These are phyloP conservation scores for Penicillium sp. DNA, from an alignment of 2,329 filamentous ascomycete genomes.

Conservation along the genomic window DNA sequence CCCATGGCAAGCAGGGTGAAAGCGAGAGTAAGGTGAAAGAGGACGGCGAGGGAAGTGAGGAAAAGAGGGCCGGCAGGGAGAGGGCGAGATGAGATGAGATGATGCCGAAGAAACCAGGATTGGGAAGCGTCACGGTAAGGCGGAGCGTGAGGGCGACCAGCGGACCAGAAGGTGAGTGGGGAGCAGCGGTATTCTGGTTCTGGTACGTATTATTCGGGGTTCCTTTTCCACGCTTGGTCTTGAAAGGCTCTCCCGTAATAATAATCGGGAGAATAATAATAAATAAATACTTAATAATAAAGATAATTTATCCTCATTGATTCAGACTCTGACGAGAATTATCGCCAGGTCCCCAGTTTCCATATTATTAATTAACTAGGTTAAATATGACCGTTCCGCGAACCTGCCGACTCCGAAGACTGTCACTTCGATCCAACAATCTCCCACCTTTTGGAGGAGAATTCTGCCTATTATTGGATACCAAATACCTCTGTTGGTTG, in stretches of 20 bases:
- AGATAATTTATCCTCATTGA: slow-evolving; percentile 3
- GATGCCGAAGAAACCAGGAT: slow-evolving; percentile 31
- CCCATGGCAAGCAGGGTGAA: slow-evolving; percentile 26
- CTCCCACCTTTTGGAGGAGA: background rate
- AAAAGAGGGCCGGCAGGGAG: slow-evolving; percentile 22
- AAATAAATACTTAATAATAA: slow-evolving; percentile 10
- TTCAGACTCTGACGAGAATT: slow-evolving; percentile 15
- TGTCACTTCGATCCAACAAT: slow-evolving; percentile 5
- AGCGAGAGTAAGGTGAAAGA: slow-evolving; percentile 13
- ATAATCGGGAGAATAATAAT: background rate
- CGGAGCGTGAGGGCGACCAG: slow-evolving; percentile 21
- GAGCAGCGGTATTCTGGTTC: slow-evolving; percentile 21
- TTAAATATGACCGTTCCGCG: slow-evolving; percentile 14
- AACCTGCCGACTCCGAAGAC: slow-evolving; percentile 14
- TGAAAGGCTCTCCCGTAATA: slow-evolving; percentile 11
- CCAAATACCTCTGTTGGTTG: slow-evolving; percentile 5
- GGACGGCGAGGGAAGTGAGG: slow-evolving; percentile 20
- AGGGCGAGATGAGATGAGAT: slow-evolving; percentile 31
- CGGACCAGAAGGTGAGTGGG: slow-evolving; percentile 20
- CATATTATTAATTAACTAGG: slow-evolving; percentile 2
- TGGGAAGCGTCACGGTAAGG: slow-evolving; percentile 23
- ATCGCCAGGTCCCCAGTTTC: slow-evolving; percentile 3
- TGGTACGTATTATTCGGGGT: slow-evolving; percentile 25
- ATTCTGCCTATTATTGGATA: slow-evolving; percentile 14
- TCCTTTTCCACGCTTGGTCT: slow-evolving; percentile 24